Base-by-base conservation (phyloP, 441 rosid genomes). In the Jatropha multifida region DNA sequence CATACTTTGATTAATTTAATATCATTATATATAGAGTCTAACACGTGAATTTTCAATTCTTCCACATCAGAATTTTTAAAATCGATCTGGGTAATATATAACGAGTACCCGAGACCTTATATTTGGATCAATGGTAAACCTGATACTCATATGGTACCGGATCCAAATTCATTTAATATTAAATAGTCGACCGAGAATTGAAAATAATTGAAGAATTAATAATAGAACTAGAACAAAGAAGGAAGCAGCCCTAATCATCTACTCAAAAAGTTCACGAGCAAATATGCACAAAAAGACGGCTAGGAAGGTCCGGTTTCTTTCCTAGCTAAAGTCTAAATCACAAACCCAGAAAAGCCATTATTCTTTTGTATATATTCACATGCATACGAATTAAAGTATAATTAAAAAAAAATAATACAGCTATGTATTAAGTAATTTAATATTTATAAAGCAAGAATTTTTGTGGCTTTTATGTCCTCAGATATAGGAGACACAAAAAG, bases 231-330 rank as follows among this genome's bases (percentile, higher is more conserved):
- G 5, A 7, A 56, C 11, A 37, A 15, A 17, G 46, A 54, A 20
- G 23, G 27, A 71, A 61, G 2, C 26, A 61, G 2, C 26, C 42
- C 44, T 32, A 51, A 68, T 65, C 27, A 65, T 65, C 11, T 38
- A 61, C 48, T 27, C 64, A 12, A 64, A 65, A 74, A 74, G 73
- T 75, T 75, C 74, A 76, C 74, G 79, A 76, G 79, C 79, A 38
- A 26, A 20, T 37, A 61, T 48, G 42, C 74, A 69, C 69, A 62
- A 62, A 69, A 76, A 62, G 88, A 86, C 89, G 78, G 78, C 84
- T 75, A 11, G 56, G 69, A 83, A 77, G 82, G 79, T 59, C 85
- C 80, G 63, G 56, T 18, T 38, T 65, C 23, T 26, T 60, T 10
- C 54, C 12, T 0, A 66, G 49, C 32, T 32, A 67, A 67, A 74